Evolutionary conservation across 164 flowering plant genomes (phyloP), one percentile per base, ranked within the genome.

Genomic region (Umbilicus rupestris): DNA sequence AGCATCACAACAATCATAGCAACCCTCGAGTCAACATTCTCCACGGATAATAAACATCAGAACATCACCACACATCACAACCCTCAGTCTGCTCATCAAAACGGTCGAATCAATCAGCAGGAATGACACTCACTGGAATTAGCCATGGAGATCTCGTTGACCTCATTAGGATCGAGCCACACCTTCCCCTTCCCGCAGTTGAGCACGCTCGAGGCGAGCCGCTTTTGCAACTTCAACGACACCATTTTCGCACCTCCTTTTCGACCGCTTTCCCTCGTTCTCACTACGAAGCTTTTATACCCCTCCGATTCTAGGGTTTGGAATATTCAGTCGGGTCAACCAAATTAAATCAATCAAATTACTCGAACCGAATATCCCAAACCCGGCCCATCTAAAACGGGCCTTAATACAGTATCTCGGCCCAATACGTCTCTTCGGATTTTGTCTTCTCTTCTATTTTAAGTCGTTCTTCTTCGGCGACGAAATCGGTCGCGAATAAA

Each of bases 131-230:
- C 72, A 78, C 81, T 64, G 50, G 82, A 79, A 57, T 79, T 79
- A 50, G 83, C 83, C 80, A 79, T 77, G 74, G 78, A 77, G 70
- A 79, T 75, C 35, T 79, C 77, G 35, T 60, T 79, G 74, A 58
- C 65, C 33, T 79, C 83, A 65, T 77, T 77, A 29, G 83, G 83
- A 52, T 79, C 82, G 14, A 79, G 72, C 82, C 82, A 79, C 33
- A 79, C 78, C 67, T 79, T 79, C 33, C 78, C 80, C n/a, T 66
- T 66, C 7, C 83, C 80, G 33, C 83, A 79, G 64, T 73, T 78
- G 72, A 80, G 79, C 2, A 80, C 73, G 70, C 77, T 75, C 3
- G 80, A 64, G 47, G 81, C 72, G 39, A 80, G 77, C 75, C 83
- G 70, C 78, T 79, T 79, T 69, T 79, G 80, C 1, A 75, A 72